Percentiles rank a stretch among this genome's conserved stretches.
Evolutionary conservation across 352 stramenopile genomes (phyloP).

Genomic region (Globisporangium spiculum): DNA sequence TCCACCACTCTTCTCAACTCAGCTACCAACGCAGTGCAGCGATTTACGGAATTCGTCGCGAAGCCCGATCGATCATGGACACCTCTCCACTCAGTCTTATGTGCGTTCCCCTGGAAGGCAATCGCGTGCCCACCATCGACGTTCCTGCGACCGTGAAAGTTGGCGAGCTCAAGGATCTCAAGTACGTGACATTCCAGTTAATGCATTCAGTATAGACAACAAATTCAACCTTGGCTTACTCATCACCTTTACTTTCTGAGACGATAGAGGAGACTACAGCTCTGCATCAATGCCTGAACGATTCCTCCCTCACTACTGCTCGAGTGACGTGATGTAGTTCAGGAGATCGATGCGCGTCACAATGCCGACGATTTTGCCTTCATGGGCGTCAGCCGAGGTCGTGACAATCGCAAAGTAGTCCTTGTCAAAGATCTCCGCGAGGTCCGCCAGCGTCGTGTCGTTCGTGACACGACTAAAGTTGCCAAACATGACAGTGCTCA

Average conservation of each 20-base stretch:
- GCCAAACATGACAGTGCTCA: slow-evolving; percentile 94
- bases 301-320: neutral
- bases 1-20: neutral
- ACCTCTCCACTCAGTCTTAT: neutral
- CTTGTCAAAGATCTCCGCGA: slow-evolving; percentile 94
- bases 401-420: slow-evolving; percentile 96
- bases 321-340: slow-evolving; percentile 86
- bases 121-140: neutral
- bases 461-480: slow-evolving; percentile 94
- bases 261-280: neutral
- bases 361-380: slow-evolving; percentile 95
- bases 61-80: neutral
- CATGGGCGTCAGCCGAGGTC: slow-evolving; percentile 31
- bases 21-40: no score
- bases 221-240: neutral
- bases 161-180: neutral
- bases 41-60: no score
- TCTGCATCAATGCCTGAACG: neutral
- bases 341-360: slow-evolving; percentile 96
- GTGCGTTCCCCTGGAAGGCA: neutral
- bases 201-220: neutral
- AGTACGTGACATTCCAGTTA: neutral
- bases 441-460: slow-evolving; percentile 87
- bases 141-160: neutral
- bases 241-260: neutral